A percentile compares a stretch with the other conserved stretches of the same genome.
Evolutionary conservation across 2,329 filamentous ascomycete genomes (phyloP).

Genomic region (Colletotrichum sp.): DNA sequence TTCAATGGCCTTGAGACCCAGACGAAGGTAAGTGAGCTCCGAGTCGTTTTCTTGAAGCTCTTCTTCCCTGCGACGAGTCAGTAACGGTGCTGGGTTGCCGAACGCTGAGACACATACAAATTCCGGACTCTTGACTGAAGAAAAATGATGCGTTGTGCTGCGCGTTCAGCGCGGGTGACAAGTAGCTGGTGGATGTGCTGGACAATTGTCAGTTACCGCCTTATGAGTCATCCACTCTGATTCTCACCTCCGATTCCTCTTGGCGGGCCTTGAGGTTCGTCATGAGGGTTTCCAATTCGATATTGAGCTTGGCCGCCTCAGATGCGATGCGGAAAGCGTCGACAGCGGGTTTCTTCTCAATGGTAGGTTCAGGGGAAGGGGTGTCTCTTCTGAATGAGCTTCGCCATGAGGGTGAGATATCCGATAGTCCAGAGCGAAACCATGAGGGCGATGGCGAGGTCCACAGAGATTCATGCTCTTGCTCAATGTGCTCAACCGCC

Average conservation of each 20-base stretch:
- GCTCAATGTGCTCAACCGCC: slow-evolving; percentile 12
- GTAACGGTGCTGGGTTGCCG: neutral
- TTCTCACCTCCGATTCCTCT: slow-evolving; percentile 63
- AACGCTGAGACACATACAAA: slow-evolving; percentile 46
- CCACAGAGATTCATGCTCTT: slow-evolving; percentile 31
- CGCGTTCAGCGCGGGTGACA: slow-evolving; percentile 60
- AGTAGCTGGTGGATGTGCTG: slow-evolving; percentile 68
- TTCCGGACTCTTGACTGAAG: slow-evolving; percentile 64
- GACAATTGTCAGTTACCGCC: neutral
- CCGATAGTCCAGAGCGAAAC: slow-evolving; percentile 44
- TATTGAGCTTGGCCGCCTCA: slow-evolving; percentile 51
- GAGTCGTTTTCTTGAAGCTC: slow-evolving; percentile 63
- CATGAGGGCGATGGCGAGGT: slow-evolving; percentile 39
- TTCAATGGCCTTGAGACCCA: slow-evolving; percentile 68
- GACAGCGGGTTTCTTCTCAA: slow-evolving; percentile 26
- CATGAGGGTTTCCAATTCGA: slow-evolving; percentile 55
- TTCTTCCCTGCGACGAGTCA: slow-evolving; percentile 48
- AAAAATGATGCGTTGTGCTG: slow-evolving; percentile 63
- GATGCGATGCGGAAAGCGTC: slow-evolving; percentile 40
- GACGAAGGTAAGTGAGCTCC: slow-evolving; percentile 65
- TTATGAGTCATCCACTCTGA: neutral
- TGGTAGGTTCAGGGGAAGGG: slow-evolving; percentile 2
- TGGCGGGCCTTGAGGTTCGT: slow-evolving; percentile 58
- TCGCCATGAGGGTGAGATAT: slow-evolving; percentile 39
- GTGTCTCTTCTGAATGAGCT: slow-evolving; percentile 28